These are phyloP conservation scores for Colletotrichum incanum DNA, from an alignment of 2,329 filamentous ascomycete genomes.

Conservation along the genomic window DNA sequence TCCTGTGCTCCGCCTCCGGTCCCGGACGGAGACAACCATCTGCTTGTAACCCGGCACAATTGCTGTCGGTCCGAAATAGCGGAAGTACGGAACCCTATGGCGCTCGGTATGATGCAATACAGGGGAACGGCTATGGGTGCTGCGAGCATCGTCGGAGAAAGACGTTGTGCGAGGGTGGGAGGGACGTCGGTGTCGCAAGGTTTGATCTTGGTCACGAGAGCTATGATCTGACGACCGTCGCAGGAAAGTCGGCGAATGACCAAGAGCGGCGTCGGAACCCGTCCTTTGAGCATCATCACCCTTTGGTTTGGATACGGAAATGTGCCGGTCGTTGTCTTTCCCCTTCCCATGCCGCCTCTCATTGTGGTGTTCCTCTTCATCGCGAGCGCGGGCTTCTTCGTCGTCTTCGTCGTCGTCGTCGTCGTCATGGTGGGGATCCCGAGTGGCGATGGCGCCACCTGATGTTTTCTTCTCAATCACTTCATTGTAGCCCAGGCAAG, in stretches of 20 bases:
- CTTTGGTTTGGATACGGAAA: slow-evolving; percentile 1
- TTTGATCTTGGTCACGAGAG: slow-evolving; percentile 33
- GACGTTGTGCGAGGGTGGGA: slow-evolving; percentile 54
- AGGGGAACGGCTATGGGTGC: slow-evolving; percentile 60
- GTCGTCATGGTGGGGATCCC: slow-evolving; percentile 46
- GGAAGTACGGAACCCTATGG: slow-evolving; percentile 86
- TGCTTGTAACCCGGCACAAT: slow-evolving; percentile 95
- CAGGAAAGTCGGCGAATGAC: slow-evolving; percentile 30
- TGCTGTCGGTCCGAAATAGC: slow-evolving; percentile 91
- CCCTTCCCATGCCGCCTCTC: slow-evolving; percentile 51
- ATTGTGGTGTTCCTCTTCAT: slow-evolving; percentile 55
- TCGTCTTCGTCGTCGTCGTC: slow-evolving; percentile 51
- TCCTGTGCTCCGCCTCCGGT: slow-evolving; percentile 72
- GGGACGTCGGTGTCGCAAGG: slow-evolving; percentile 44
- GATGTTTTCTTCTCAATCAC: slow-evolving; percentile 60
- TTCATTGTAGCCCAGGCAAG: slow-evolving; percentile 78
- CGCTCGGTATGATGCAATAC: slow-evolving; percentile 66
- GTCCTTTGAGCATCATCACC: slow-evolving; percentile 9
- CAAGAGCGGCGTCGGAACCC: slow-evolving; percentile 18
- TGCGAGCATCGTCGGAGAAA: slow-evolving; percentile 59
- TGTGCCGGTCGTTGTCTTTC: slow-evolving; percentile 36
- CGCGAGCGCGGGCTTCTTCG: slow-evolving; percentile 56
- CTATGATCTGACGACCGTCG: slow-evolving; percentile 36
- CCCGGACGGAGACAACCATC: slow-evolving; percentile 86
- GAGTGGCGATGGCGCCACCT: slow-evolving; percentile 27